Evolutionary conservation across 495 filamentous ascomycete species (phyloP).

Genomic region (Trichoderma asperelloides): DNA sequence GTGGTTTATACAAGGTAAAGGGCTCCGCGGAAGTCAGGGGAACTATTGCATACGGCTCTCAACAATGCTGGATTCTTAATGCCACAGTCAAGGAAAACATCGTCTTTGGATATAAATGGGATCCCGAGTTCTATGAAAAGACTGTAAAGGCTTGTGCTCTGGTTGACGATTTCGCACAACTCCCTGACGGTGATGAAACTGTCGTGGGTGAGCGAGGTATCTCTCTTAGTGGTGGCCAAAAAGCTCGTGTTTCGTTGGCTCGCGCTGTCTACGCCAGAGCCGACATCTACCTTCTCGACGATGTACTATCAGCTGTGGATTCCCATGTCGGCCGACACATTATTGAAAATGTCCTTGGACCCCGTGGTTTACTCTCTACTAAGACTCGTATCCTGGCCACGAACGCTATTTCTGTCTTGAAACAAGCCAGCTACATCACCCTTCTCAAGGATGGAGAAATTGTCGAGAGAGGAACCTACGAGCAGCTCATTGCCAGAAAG

Average conservation of each 20-base stretch:
- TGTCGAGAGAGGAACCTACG: conserved; percentile 79
- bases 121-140: conserved; percentile 88
- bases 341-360: conserved; percentile 85
- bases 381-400: conserved; percentile 95
- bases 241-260: conserved; percentile 88
- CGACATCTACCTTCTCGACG: conserved; percentile 94
- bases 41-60: conserved; percentile 79
- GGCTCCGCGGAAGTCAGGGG: conserved; percentile 80
- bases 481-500: conserved; percentile 87
- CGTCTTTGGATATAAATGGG: conserved; percentile 90
- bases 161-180: conserved; percentile 77
- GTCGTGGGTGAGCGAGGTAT: conserved; percentile 97
- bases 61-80: conserved; percentile 96
- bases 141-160: conserved; percentile 93
- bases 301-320: conserved; percentile 91
- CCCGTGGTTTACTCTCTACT: conserved; percentile 67
- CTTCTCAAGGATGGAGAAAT: conserved; percentile 76
- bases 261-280: conserved; percentile 93
- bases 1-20: conserved; percentile 82
- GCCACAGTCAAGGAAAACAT: conserved; percentile 95
- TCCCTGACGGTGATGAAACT: conserved; percentile 94
- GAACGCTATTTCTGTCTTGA: conserved; percentile 88
- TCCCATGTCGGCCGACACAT: conserved; percentile 94
- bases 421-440: conserved; percentile 73
- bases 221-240: conserved; percentile 93